Conservation (phyloP, 192 early-diverging fungal species). For the Coemansia sp. region DNA sequence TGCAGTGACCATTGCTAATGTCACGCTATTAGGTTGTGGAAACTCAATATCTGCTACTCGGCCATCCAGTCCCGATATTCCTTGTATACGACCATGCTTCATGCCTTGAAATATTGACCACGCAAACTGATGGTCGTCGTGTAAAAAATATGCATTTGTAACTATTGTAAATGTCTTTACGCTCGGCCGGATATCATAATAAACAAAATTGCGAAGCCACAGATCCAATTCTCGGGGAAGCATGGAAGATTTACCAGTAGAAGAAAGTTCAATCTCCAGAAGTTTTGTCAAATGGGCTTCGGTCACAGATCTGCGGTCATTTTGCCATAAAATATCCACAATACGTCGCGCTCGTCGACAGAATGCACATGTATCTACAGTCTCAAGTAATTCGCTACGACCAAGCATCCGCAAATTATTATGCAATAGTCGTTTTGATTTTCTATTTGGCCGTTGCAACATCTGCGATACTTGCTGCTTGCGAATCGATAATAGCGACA, state of each 20-base stretch:
- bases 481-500: constrained; percentile 15
- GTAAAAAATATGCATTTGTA: constrained; percentile 17
- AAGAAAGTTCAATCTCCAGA: constrained; percentile 18
- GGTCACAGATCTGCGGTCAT: constrained; percentile 4
- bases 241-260: not conserved
- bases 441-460: too few relatives aligned
- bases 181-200: constrained; percentile 8
- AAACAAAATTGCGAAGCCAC: constrained; percentile 13
- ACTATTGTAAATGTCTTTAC: constrained; percentile 18
- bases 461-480: constrained; percentile 6
- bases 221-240: constrained; percentile 18
- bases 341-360: constrained; percentile 9
- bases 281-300: constrained; percentile 19
- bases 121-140: constrained; percentile 14
- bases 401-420: too few relatives aligned
- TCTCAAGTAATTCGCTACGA: too few relatives aligned
- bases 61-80: not conserved
- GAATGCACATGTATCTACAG: too few relatives aligned
- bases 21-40: constrained; percentile 21
- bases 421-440: too few relatives aligned
- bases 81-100: not conserved
- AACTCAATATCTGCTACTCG: not conserved
- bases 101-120: constrained; percentile 17
- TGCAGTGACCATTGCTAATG: constrained; percentile 5
- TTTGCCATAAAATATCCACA: constrained; percentile 8